Base-by-base conservation (phyloP, 345 rosid genomes). In the Boechera retrofracta region DNA sequence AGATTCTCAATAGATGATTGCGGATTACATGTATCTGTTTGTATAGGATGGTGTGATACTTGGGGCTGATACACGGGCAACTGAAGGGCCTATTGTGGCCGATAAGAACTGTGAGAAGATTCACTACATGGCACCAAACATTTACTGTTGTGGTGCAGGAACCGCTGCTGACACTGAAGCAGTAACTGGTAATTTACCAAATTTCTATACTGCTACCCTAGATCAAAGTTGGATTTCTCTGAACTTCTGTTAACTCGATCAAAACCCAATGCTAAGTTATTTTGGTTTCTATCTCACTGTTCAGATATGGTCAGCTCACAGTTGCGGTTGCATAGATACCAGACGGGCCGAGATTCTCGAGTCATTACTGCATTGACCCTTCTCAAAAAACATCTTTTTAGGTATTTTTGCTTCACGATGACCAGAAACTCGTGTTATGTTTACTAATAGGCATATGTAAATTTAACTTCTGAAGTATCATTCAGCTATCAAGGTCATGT, bases 161-260 rank as follows among this genome's bases (percentile, higher is more conserved):
- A 91, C 94, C 53, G 98, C 97, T 69, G 99, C 98, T 47, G 98
- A 95, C 75, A 91, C 99, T 1, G 99, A 92, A 86, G 98, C 98
- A 51, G 99, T 95, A 44, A 95, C 98, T 58, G 98, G 98, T 95
- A 79, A 39, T 18, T 58, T 32, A 10, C 28, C 48, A 45, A 47
- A 10, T 47, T 41, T 36, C 1, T 26, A 4, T 52, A 36, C 36
- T 61, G 31, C 12, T 59, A 16, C 1, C 9, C 28, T 3, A 16
- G 9, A 59, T 59, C 6, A 16, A 38, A 32, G n/a, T 62, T 52
- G 7, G 6, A 21, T 53, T 58, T 58, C 60, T 64, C 10, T 21
- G 21, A 7, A 13, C 36, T 29, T 57, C 0, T 53, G 28, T 52
- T 60, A 10, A 18, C 24, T 76, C 44, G 4, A n/a, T 48, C 24